These are phyloP conservation scores for Ilex paraguariensis DNA, from an alignment of 305 asterid species.

Conservation along the genomic window DNA sequence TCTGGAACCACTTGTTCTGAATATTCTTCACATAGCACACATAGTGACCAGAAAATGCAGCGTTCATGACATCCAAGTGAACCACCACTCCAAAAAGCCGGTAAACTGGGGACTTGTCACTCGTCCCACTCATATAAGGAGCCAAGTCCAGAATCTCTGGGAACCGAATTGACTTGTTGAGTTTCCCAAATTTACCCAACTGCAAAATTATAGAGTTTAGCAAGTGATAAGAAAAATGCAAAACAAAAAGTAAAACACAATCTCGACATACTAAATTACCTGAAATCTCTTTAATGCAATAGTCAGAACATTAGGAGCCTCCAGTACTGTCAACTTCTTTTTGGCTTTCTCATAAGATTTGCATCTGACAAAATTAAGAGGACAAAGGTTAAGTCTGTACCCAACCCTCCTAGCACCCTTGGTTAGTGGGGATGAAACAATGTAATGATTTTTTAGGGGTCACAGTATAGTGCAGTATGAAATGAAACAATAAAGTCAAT, in stretches of 20 bases:
- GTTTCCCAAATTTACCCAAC: constrained; percentile 78
- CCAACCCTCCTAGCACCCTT: too few relatives aligned
- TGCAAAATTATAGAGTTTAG: constrained; percentile 19
- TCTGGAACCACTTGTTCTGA: constrained; percentile 73
- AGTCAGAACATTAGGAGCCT: constrained; percentile 86
- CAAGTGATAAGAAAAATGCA: constrained; percentile 11
- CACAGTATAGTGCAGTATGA: too few relatives aligned
- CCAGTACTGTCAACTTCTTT: constrained; percentile 71
- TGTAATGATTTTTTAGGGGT: too few relatives aligned
- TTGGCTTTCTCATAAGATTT: constrained; percentile 75
- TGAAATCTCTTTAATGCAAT: constrained; percentile 81
- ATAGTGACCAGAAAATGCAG: constrained; percentile 81
- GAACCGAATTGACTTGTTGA: constrained; percentile 63
- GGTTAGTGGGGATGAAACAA: too few relatives aligned
- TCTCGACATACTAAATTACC: constrained; percentile 27
- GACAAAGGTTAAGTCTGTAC: not conserved
- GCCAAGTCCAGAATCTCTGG: constrained; percentile 71
- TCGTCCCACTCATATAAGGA: constrained; percentile 74
- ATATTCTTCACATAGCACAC: constrained; percentile 65
- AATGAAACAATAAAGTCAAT: not conserved
- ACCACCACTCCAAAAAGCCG: constrained; percentile 80
- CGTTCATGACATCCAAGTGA: constrained; percentile 68
- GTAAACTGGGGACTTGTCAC: constrained; percentile 78
- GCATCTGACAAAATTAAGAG: constrained; percentile 39
- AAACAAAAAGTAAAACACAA: constrained; percentile 6